Evolutionary conservation across 116 monocot species (phyloP), one percentile per base, ranked within the genome.

Genomic region (Trichopus zeylanicus): DNA sequence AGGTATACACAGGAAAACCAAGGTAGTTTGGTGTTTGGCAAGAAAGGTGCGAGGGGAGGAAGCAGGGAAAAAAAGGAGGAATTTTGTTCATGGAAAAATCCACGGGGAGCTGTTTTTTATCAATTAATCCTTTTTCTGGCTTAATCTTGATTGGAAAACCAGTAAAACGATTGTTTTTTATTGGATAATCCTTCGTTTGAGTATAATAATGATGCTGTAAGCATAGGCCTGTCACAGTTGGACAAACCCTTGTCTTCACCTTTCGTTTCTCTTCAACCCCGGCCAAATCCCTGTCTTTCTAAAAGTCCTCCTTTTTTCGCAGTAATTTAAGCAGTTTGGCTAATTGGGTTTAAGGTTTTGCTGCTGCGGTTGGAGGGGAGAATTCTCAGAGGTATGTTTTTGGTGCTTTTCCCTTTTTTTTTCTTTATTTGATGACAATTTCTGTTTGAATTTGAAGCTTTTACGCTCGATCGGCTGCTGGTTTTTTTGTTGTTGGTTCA

Each of bases 341-440:
- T n/a, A n/a, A 42, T 42, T 42, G 42, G 42, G 42, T 42, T 42
- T 42, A 42, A n/a, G 42, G 42, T 42, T n/a, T 42, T 18, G 42
- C 12, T 13, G 42, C 1, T 42, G 42, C 42, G 6, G 42, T 15
- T 42, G 42, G 8, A 16, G 6, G 42, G 13, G 42, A 42, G 42
- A 42, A n/a, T 15, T 42, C 7, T 42, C 13, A n/a, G 18, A 42
- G 42, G 42, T 42, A 16, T 42, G 42, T 13, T n/a, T 42, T 42
- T n/a, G n/a, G n/a, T n/a, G n/a, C 16, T 42, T 42, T 42, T 13
- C 3, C 4, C 18, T 16, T 39, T 8, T 39, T 3, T 0, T 39
- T 39, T 38, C 1, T 39, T 39, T 42, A 13, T 5, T 33, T 4
- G 32, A 8, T 33, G 32, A 5, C n/a, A 16, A 16, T 42, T 18